Evolutionary conservation across 768 basidiomycete genomes (phyloP).

Genomic region (Lactifluus hygrophoroides): DNA sequence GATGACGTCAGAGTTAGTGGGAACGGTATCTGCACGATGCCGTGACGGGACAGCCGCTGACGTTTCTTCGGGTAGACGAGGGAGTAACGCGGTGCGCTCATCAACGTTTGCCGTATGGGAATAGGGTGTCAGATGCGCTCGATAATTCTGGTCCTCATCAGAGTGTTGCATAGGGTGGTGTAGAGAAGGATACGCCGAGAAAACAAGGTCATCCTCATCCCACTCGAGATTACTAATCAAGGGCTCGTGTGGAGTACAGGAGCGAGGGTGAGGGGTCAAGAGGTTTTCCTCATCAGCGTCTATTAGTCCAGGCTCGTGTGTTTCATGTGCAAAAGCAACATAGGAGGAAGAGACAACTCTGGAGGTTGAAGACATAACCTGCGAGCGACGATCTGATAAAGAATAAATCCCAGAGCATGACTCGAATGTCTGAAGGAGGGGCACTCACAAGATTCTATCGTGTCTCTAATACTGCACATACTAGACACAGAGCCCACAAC

Average conservation of each 20-base stretch:
- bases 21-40: not conserved
- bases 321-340: not conserved
- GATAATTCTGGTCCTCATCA: not conserved
- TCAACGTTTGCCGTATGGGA: not conserved
- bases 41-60: not conserved
- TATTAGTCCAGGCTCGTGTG: not conserved
- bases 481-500: constrained; percentile 14
- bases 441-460: constrained; percentile 11
- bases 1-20: not conserved
- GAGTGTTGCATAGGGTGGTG: not conserved
- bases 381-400: constrained; percentile 18
- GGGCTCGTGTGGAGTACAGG: not conserved
- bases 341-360: constrained; percentile 3
- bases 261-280: not conserved
- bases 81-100: constrained; percentile 12
- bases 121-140: not conserved
- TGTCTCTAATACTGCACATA: constrained; percentile 16
- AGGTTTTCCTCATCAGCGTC: constrained; percentile 8
- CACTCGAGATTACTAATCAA: not conserved
- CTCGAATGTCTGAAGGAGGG: not conserved
- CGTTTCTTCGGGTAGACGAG: not conserved
- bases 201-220: constrained; percentile 1
- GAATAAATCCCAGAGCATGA: not conserved
- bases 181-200: not conserved
- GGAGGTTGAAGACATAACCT: constrained; percentile 2